Conservation (phyloP, 768 basidiomycete genomes). For the Sporobolomyces roseus region DNA sequence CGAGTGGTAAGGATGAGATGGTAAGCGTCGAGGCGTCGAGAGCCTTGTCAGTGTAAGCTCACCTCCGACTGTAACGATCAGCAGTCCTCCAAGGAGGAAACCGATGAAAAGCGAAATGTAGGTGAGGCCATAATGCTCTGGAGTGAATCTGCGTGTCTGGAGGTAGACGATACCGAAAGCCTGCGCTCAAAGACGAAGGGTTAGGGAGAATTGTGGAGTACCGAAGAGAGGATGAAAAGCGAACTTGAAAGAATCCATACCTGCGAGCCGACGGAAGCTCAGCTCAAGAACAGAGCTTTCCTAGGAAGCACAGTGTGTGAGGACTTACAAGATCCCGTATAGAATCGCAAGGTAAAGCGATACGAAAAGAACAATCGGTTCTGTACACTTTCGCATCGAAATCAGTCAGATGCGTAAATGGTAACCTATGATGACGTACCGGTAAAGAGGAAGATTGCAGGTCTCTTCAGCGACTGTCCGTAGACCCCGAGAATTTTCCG, state of each 20-base stretch:
- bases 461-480: slow-evolving; percentile 21
- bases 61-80: slow-evolving; percentile 13
- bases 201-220: neutral
- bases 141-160: slow-evolving; percentile 23
- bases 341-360: slow-evolving; percentile 33
- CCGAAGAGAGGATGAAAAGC: neutral
- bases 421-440: neutral
- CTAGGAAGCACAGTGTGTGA: too few species aligned
- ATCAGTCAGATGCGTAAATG: neutral
- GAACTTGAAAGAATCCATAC: slow-evolving; percentile 39
- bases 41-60: neutral
- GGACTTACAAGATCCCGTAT: slow-evolving; percentile 32
- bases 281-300: too few species aligned
- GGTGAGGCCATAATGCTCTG: slow-evolving; percentile 21
- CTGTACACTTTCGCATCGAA: slow-evolving; percentile 2
- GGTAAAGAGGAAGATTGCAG: slow-evolving; percentile 31
- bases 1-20: too few species aligned
- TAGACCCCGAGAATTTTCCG: slow-evolving; percentile 14
- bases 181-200: neutral
- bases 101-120: slow-evolving; percentile 38
- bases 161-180: slow-evolving; percentile 36
- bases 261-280: neutral
- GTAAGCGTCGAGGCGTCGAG: neutral
- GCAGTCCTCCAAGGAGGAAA: slow-evolving; percentile 25
- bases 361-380: slow-evolving; percentile 34